phyloP scores from a whole-genome alignment of 129 eudicot genomes.

The Solidago caesia region DNA sequence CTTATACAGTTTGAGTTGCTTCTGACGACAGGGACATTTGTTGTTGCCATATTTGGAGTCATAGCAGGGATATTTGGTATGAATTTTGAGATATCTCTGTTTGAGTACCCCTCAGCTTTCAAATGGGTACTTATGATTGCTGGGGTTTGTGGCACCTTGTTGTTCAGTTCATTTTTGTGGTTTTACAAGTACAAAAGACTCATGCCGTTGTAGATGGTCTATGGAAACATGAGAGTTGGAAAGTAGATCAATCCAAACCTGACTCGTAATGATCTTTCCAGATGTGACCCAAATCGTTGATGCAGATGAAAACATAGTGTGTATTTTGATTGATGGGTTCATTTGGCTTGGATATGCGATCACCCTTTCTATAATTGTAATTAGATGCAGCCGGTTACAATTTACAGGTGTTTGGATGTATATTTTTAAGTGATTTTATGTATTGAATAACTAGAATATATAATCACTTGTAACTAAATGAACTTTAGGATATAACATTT shows the following conservation, averaged over 20 bases:
- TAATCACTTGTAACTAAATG: not conserved
- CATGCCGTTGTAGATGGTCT: constrained; percentile 68
- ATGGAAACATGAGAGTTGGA: constrained; percentile 4
- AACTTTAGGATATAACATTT: not conserved
- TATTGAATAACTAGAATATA: not conserved
- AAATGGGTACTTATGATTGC: constrained; percentile 75
- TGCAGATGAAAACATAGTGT: constrained; percentile 6
- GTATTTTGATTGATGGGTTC: not conserved
- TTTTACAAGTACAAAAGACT: constrained; percentile 73
- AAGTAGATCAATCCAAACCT: not conserved
- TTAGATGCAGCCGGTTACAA: not conserved
- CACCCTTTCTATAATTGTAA: not conserved
- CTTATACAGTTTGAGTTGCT: constrained; percentile 87
- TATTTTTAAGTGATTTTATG: not conserved
- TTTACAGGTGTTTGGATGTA: not conserved
- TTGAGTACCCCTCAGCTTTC: constrained; percentile 55
- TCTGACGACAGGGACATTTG: constrained; percentile 84
- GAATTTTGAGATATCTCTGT: constrained; percentile 67
- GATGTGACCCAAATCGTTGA: not conserved
- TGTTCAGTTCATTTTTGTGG: constrained; percentile 67
- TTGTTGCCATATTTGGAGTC: constrained; percentile 88
- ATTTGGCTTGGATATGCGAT: too few relatives aligned
- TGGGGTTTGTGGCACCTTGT: constrained; percentile 51
- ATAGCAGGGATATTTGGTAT: constrained; percentile 95
- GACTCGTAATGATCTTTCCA: not conserved